Base-by-base conservation (phyloP, 805 yeast species). In the Cyberlindnera xishuangbannaensis region DNA sequence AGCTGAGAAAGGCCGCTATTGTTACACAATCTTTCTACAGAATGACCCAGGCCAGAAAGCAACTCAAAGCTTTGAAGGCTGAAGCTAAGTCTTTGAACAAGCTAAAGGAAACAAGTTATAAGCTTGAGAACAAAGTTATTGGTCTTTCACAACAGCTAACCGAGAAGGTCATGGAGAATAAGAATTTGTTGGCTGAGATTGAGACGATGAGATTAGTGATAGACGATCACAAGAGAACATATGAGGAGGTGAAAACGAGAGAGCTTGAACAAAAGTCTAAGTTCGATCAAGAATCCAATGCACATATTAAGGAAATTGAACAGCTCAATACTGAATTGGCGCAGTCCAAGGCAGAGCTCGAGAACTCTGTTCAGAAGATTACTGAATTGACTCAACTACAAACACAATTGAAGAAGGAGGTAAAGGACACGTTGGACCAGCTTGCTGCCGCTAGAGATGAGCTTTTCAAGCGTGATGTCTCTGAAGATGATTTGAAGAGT, bases 51-150 rank as follows among this genome's bases (percentile, higher is more conserved):
- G 99, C 99, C 17, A 65, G 65, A 42, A 64, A 63, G 32, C 80
- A 82, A 55, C 73, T 84, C 48, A 62, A 64, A 43, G 61, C 67
- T 37, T 66, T 86, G 57, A 83, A 76, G 55, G 71, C 70, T n/a
- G 97, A 92, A 44, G 95, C 97, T 19, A 85, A 85, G 56, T 85
- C 95, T 12, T 95, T 86, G 28, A 80, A 81, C 55, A 94, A 82
- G 54, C 72, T 85, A 65, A 77, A 85, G 59, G 95, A 90, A 57
- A 95, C 85, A 25, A 87, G 95, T 50, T 92, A 86, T 62, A 77
- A 83, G 56, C 72, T 94, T 51, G 99, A 92, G 60, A 92, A 92
- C 61, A 92, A 94, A 68, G 97, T 94, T n/a, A 87, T 92, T 45
- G 95, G 88, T 59, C 73, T 92, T 47, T 90, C 97, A 4, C 94